These are phyloP conservation scores for Fistulifera solaris DNA, from an alignment of 108 stramenopile genomes.

Conservation along the genomic window DNA sequence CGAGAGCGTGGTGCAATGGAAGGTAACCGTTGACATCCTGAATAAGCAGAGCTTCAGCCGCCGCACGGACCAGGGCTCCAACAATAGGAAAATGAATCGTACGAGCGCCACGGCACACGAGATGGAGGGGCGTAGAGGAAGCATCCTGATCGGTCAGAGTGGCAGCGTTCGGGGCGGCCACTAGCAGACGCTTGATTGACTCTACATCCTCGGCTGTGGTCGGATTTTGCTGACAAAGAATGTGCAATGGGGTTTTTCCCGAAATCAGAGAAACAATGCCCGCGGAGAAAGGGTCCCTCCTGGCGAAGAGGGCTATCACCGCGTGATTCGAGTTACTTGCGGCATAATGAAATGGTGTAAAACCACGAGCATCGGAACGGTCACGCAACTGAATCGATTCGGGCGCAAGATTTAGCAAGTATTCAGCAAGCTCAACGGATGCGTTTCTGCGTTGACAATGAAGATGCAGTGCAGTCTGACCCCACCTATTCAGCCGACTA, in stretches of 20 bases:
- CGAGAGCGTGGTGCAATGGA: conserved; percentile 34
- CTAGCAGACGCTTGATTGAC: conserved; percentile 13
- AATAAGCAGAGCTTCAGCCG: conserved; percentile 12
- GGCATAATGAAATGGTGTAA: conserved; percentile 36
- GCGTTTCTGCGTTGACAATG: conserved; percentile 29
- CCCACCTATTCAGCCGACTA: conserved; percentile 7
- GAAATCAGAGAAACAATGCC: conserved; percentile 4
- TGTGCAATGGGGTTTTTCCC: conserved; percentile 27
- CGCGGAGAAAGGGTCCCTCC: conserved; percentile 9
- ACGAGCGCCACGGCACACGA: conserved; percentile 22
- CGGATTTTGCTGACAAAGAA: conserved; percentile 24
- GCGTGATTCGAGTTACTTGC: conserved; percentile 25
- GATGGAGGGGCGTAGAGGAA: conserved; percentile 30
- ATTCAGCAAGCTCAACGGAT: conserved; percentile 22
- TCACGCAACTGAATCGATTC: conserved; percentile 15
- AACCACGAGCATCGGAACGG: conserved; percentile 10
- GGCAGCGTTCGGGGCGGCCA: conserved; percentile 14
- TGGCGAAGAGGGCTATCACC: conserved; percentile 19
- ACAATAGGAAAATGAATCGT: conserved; percentile 4
- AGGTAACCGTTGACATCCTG: conserved; percentile 26
- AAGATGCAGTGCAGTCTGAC: conserved; percentile 23
- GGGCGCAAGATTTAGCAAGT: conserved; percentile 21
- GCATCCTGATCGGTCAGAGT: background rate
- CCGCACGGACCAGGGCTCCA: conserved; percentile 5
- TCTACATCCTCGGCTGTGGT: background rate